Base-by-base conservation (phyloP, 2,329 filamentous ascomycete genomes). In the Plectosphaerella plurivora region DNA sequence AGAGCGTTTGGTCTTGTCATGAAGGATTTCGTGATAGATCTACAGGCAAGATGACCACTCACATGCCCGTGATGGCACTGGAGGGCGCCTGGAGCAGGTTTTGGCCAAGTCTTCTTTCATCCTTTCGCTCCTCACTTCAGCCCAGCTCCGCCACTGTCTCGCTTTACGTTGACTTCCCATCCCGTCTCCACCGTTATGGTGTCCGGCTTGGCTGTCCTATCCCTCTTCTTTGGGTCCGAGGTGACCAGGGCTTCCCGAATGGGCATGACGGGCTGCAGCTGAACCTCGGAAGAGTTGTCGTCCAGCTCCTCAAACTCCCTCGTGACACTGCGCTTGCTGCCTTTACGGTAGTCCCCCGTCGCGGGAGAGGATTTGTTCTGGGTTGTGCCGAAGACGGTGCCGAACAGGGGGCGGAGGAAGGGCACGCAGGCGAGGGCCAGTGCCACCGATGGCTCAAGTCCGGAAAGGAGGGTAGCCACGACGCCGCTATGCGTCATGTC, bases 401-500 rank as follows among this genome's bases (percentile, higher is more conserved):
- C 47, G 47, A 49, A 49, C 5, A 49, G 36, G 1, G 47, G 20
- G 18, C 47, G 47, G 3, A 49, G 47, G 47, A 41, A 49, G 14
- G 47, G 47, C 20, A 49, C 47, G 20, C 47, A 49, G 3, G 47
- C 47, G 35, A 49, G 47, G 18, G 47, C 35, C 35, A 49, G 33
- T 14, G 47, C 47, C 20, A 49, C 47, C 12, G 47, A 49, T 2
- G 47, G 47, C 20, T 49, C 47, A 6, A 49, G 47, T 3, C 47
- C 47, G 9, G 47, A 49, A 14, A 49, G 14, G 3, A 49, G 47
- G 4, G 47, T 49, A 10, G 47, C 47, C 4, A 49, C 36, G 7
- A 41, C 47, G 12, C 47, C 36, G 47, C 47, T 49, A 20, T 49
- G 47, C 36, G 47, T 41, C 47, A 49, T 49, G 18, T 42, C 15